Conservation (phyloP, 169 alveolate genomes). For the Plasmodium relictum region DNA sequence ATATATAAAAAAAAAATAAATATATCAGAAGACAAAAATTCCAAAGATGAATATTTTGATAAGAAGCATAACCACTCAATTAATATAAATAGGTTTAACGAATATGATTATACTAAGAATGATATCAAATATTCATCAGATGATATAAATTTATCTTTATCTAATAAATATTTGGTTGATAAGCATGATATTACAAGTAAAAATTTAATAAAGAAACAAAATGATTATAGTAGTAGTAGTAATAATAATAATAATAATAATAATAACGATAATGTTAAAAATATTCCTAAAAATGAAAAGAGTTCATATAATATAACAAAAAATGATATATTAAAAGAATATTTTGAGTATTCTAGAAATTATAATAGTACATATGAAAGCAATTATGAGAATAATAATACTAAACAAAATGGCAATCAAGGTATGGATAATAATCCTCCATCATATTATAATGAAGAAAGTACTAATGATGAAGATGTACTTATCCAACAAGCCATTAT, state of each 20-base stretch:
- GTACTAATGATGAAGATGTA: conserved; percentile 19
- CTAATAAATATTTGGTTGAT: not conserved
- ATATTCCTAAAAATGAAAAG: too few relatives aligned
- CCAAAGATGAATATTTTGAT: too few relatives aligned
- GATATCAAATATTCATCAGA: not conserved
- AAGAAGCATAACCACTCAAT: not conserved
- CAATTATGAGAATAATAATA: not conserved
- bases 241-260: too few relatives aligned
- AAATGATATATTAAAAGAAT: too few relatives aligned
- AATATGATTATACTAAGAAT: not conserved
- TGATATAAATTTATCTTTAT: not conserved
- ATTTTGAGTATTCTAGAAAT: too few relatives aligned
- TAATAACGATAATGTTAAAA: too few relatives aligned
- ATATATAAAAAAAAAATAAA: too few relatives aligned
- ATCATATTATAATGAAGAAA: conserved; percentile 1
- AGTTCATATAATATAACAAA: too few relatives aligned
- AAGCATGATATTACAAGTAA: too few relatives aligned
- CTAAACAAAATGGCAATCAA: not conserved
- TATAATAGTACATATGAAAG: not conserved
- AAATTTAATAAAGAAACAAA: not conserved
- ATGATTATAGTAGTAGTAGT: too few relatives aligned
- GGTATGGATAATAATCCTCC: conserved; percentile 9
- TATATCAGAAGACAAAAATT: too few relatives aligned
- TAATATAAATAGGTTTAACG: not conserved
- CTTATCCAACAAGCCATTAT: conserved; percentile 55